Base-by-base conservation (phyloP, 1,284 basidiomycete genomes). In the Ceratobasidium papillatum region DNA sequence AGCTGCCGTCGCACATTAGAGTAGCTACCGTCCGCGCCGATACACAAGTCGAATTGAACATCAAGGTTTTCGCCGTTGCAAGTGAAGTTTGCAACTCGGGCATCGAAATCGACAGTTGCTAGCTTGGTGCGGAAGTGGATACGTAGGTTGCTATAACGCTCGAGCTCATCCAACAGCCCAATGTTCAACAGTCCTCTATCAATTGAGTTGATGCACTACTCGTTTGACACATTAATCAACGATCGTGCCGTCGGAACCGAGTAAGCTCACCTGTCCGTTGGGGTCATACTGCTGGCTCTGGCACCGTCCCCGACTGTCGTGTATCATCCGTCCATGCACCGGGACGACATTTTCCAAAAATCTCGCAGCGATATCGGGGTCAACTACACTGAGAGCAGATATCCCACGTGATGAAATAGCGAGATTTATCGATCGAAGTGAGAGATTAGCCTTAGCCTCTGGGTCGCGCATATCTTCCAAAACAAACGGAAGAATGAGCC, bases 311-410 rank as follows among this genome's bases (percentile, higher is more conserved):
- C 88, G 84, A 74, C 82, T 80, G 80, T 90, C 89, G 84, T 99
- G 97, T 78, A 99, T 96, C 95, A 99, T 98, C 69, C 98, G 87
- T 38, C 94, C 95, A 77, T 88, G 90, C 95, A 99, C 98, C 77
- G 96, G 96, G 82, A 99, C 95, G 34, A 91, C 91, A 56, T 91
- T 87, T 77, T 90, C 83, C 77, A 98, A 83, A 78, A 98, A 93
- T 74, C 90, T 86, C 76, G 90, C 87, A 32, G 93, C 90, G 64
- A 93, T 86, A 45, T 86, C 87, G 32, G 91, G 86, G 82, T 95
- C 91, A 78, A 99, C 89, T 65, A 90, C 89, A 78, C 91, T 86
- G 54, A 99, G 85, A 41, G 96, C 96, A 77, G 91, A 89, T 74
- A 99, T 91, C 76, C 96, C 97, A 71, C 97, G 90, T 75, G 95